These are phyloP conservation scores for Gossypium gossypioides DNA, from an alignment of 441 rosid species.

Conservation along the genomic window DNA sequence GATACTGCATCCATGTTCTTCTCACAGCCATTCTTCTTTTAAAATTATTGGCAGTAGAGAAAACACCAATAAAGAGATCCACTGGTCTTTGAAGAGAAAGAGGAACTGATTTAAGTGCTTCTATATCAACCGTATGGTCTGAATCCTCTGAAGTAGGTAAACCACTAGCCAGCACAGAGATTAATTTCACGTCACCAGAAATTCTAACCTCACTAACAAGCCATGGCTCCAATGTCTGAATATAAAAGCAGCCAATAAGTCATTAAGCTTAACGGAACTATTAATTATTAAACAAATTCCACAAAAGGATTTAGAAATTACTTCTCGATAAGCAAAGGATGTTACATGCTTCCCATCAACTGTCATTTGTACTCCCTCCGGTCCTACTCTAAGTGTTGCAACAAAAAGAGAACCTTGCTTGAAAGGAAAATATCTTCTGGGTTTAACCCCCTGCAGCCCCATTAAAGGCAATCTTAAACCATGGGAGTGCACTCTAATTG, in stretches of 20 bases:
- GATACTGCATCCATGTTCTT: constrained; percentile 96
- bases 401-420: constrained; percentile 51
- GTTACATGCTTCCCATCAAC: constrained; percentile 67
- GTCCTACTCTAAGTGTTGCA: constrained; percentile 59
- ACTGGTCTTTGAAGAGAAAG: constrained; percentile 39
- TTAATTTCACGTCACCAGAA: constrained; percentile 43
- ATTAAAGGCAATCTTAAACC: constrained; percentile 30
- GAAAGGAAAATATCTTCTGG: constrained; percentile 55
- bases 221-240: constrained; percentile 71
- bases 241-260: constrained; percentile 8
- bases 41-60: constrained; percentile 89
- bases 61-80: constrained; percentile 82
- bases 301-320: constrained; percentile 26
- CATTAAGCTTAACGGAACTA: constrained; percentile 11
- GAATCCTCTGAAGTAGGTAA: constrained; percentile 62
- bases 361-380: constrained; percentile 64
- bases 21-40: constrained; percentile 91
- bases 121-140: constrained; percentile 53
- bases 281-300: constrained; percentile 9
- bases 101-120: constrained; percentile 53
- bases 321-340: constrained; percentile 65
- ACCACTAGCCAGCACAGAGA: constrained; percentile 58
- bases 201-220: constrained; percentile 56
- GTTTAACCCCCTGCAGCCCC: constrained; percentile 37
- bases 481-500: constrained; percentile 29